Evolutionary conservation across 441 rosid species (phyloP).

Genomic region (Omphalea diandra): DNA sequence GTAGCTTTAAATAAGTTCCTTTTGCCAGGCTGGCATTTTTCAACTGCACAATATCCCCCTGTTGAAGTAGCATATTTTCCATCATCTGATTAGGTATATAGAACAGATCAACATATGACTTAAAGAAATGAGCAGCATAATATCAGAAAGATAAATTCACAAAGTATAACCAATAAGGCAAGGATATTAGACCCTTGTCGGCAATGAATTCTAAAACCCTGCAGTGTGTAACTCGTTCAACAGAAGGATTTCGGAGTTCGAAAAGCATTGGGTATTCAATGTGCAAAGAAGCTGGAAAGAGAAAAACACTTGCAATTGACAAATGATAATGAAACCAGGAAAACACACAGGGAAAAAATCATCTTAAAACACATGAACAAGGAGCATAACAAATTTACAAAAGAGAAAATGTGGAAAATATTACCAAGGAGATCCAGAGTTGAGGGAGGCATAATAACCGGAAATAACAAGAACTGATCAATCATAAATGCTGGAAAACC

Average conservation of each 20-base stretch:
- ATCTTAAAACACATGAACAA: slow-evolving; percentile 4
- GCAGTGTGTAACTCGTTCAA: slow-evolving; percentile 72
- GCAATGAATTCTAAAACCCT: slow-evolving; percentile 92
- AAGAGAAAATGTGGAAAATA: not conserved
- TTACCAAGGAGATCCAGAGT: slow-evolving; percentile 82
- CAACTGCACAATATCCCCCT: slow-evolving; percentile 68
- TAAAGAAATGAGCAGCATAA: not conserved
- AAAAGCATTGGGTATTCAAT: slow-evolving; percentile 90
- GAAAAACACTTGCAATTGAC: slow-evolving; percentile 3
- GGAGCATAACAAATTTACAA: not conserved
- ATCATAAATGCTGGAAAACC: not conserved
- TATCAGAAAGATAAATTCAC: not conserved
- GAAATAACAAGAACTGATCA: slow-evolving; percentile 12
- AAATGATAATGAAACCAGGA: slow-evolving; percentile 11
- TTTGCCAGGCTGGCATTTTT: slow-evolving; percentile 66
- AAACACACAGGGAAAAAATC: not conserved
- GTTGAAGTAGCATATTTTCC: slow-evolving; percentile 78
- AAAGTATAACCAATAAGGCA: slow-evolving; percentile 78
- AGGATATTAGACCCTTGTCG: slow-evolving; percentile 85
- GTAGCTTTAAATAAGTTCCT: slow-evolving; percentile 78
- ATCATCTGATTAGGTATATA: slow-evolving; percentile 67
- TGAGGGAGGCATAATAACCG: slow-evolving; percentile 90
- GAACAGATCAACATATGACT: not conserved
- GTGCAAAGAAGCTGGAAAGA: slow-evolving; percentile 61
- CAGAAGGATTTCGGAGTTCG: slow-evolving; percentile 64